These are phyloP conservation scores for Dryadomyces sulphureus DNA, from an alignment of 2,329 filamentous ascomycete species.

Conservation along the genomic window DNA sequence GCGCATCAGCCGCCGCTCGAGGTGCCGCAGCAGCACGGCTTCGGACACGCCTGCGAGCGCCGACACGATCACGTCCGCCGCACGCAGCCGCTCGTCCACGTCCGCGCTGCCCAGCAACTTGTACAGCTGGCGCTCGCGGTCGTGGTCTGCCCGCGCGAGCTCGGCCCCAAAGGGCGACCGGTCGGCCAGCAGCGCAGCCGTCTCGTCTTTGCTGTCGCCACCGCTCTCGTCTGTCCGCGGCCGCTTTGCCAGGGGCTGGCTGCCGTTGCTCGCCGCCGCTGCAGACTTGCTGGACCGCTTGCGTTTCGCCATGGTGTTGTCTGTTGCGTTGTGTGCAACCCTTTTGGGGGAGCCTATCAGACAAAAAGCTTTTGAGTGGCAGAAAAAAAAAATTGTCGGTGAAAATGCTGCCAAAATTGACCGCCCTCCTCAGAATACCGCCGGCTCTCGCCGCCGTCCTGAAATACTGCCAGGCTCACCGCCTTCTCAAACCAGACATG, in stretches of 20 bases:
- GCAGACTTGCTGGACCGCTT: constrained; percentile 7
- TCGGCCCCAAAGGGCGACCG: constrained; percentile 36
- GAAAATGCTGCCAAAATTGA: not conserved
- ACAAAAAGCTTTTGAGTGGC: not conserved
- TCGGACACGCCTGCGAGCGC: constrained; percentile 35
- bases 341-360: not conserved
- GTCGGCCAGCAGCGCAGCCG: constrained; percentile 13
- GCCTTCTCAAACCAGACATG: too few relatives aligned
- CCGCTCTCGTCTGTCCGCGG: constrained; percentile 3
- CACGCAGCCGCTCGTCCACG: constrained; percentile 36
- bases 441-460: too few relatives aligned
- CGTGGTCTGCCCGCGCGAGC: constrained; percentile 35
- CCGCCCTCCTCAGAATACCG: too few relatives aligned
- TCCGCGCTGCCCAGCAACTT: constrained; percentile 47
- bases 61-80: constrained; percentile 43
- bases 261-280: not conserved
- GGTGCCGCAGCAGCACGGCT: constrained; percentile 38
- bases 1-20: constrained; percentile 59
- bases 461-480: too few relatives aligned
- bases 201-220: not conserved
- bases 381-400: constrained; percentile 5
- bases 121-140: constrained; percentile 44
- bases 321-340: not conserved
- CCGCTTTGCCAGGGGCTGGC: constrained; percentile 5
- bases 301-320: constrained; percentile 8